Evolutionary conservation across 768 basidiomycete genomes (phyloP), one percentile per base, ranked within the genome.

Genomic region (Phallus indusiatus): DNA sequence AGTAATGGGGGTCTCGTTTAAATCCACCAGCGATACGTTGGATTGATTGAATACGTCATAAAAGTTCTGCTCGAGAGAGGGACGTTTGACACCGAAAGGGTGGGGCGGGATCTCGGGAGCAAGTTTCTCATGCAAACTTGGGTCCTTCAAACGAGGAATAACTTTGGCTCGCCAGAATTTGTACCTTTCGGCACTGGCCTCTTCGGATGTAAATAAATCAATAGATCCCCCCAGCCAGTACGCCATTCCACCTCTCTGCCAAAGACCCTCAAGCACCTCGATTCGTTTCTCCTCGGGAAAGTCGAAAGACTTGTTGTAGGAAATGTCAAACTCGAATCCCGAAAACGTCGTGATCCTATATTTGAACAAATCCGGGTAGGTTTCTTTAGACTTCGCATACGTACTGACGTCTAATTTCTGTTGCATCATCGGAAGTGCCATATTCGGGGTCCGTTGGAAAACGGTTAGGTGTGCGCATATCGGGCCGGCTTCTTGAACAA

Each of bases 361-460:
- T 48, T n/a, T 21, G 21, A 48, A 48, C n/a, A 48, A n/a, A n/a
- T 21, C n/a, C 9, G n/a, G 47, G 21, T 48, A 48, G 8, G n/a
- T 21, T n/a, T 21, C 47, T 2, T 48, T 48, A 48, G 8, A 6
- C 8, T n/a, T 21, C 47, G 47, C 9, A 2, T 28, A 7, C 28
- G 28, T 28, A 28, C 7, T 7, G 28, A n/a, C n/a, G 47, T 48
- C 47, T 48, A 48, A n/a, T n/a, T n/a, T 48, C 6, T 48, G 59
- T 46, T 60, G 59, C 18, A 18, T 22, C 14, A 56, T 56, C 18
- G 37, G 10, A n/a, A 56, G 24, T 17, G 34, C 56, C 12, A 36
- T 17, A 36, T 56, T 56, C 11, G 59, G 59, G 6, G 59, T 60
- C 21, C 59, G 59, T 22, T 56, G 54, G 59, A 60, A 60, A 17